These are phyloP conservation scores for Eucalyptus guilfoylei DNA, from an alignment of 345 rosid genomes.

Conservation along the genomic window DNA sequence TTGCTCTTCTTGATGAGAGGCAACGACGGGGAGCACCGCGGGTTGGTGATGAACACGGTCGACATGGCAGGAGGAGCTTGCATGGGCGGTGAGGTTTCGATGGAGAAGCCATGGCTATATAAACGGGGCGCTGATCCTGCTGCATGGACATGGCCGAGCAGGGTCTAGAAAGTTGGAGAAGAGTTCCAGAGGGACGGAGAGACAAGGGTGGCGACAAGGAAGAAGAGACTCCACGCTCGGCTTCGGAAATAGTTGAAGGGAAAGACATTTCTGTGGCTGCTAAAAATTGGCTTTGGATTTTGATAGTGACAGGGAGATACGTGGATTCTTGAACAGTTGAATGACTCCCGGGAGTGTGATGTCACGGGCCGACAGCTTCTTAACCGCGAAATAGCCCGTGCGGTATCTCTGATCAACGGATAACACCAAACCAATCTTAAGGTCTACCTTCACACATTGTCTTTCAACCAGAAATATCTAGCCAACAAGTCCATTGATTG, in stretches of 20 bases:
- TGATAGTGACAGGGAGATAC: not conserved
- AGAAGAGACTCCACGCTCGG: not conserved
- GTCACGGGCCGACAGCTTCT: too few species aligned
- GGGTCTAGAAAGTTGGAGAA: slow-evolving; percentile 42
- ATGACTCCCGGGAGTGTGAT: not conserved
- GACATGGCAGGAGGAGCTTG: slow-evolving; percentile 4
- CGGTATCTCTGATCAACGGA: too few species aligned
- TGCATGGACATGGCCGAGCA: not conserved
- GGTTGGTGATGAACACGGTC: not conserved
- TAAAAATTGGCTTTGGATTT: not conserved
- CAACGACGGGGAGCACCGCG: not conserved
- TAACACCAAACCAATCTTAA: too few species aligned
- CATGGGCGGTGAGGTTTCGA: not conserved
- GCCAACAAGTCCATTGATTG: too few species aligned
- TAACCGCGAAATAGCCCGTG: too few species aligned
- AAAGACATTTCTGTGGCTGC: not conserved
- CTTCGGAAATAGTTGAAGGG: not conserved
- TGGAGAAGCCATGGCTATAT: not conserved
- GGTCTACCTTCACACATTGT: too few species aligned
- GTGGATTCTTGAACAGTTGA: not conserved
- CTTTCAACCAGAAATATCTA: too few species aligned
- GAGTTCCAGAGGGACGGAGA: slow-evolving; percentile 10
- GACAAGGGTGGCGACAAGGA: not conserved
- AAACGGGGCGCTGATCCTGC: not conserved
- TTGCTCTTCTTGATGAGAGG: not conserved